Percentiles rank a stretch among this genome's conserved stretches.
phyloP scores from a whole-genome alignment of 805 yeast genomes.

The Candida nitratophila region DNA sequence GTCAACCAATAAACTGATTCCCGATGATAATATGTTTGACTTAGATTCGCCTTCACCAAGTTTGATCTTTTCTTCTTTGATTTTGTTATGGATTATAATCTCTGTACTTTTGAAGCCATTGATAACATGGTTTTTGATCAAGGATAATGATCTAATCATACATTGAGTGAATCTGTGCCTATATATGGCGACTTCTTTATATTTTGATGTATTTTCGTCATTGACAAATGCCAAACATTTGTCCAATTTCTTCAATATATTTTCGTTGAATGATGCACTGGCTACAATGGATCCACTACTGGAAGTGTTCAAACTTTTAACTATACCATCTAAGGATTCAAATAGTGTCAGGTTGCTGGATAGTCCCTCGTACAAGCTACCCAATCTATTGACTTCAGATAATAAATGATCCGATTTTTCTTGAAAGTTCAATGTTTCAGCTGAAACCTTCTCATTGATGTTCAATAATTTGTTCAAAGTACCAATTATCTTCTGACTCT shows the following conservation, averaged over 20 bases:
- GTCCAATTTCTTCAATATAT: conserved; percentile 54
- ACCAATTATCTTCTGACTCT: conserved; percentile 37
- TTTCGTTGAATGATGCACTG: conserved; percentile 43
- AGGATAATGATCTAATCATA: conserved; percentile 69
- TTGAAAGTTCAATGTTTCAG: conserved; percentile 61
- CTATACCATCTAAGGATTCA: conserved; percentile 64
- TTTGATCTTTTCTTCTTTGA: conserved; percentile 12
- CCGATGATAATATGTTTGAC: conserved; percentile 5
- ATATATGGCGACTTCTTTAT: conserved; percentile 65
- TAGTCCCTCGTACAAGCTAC: conserved; percentile 36
- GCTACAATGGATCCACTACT: conserved; percentile 60
- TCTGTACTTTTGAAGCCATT: conserved; percentile 32
- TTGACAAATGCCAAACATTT: conserved; percentile 55
- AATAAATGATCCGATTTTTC: conserved; percentile 44
- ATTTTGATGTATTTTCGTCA: conserved; percentile 38
- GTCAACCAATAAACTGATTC: conserved; percentile 39
- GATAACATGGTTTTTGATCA: conserved; percentile 61
- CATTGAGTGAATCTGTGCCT: conserved; percentile 74
- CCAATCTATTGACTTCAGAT: conserved; percentile 35
- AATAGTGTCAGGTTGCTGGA: conserved; percentile 48
- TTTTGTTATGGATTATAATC: conserved; percentile 12
- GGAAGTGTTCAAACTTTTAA: conserved; percentile 60
- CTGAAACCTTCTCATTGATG: conserved; percentile 51
- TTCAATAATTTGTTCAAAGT: conserved; percentile 40
- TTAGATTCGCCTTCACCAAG: conserved; percentile 1